Conservation (phyloP, 495 filamentous ascomycete species). For the Aspergillus nanangensis region DNA sequence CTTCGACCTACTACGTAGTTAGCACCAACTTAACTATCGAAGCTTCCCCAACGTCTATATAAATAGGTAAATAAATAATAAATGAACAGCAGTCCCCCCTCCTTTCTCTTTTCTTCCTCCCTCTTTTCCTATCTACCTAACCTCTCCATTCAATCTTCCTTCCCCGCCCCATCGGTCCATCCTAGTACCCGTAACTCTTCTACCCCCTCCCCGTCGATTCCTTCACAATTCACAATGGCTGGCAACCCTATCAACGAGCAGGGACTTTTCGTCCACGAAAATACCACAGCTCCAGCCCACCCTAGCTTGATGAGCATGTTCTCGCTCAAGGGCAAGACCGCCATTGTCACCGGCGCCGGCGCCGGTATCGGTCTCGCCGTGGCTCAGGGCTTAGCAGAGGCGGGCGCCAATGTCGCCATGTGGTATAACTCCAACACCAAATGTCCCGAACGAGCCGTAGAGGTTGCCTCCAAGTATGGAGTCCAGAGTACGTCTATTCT, state of each 20-base stretch:
- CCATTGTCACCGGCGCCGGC: constrained; percentile 76
- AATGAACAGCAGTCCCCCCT: no score
- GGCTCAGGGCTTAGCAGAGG: constrained; percentile 73
- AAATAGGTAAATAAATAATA: no score
- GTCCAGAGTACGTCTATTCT: constrained; percentile 59
- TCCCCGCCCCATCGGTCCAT: not conserved
- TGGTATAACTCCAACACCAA: constrained; percentile 81
- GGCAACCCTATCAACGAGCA: constrained; percentile 31
- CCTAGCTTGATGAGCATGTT: constrained; percentile 71
- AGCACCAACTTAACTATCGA: no score
- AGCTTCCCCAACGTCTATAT: no score
- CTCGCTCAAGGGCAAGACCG: constrained; percentile 77
- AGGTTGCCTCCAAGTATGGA: constrained; percentile 71
- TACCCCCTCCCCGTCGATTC: not conserved
- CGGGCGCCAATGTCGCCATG: constrained; percentile 82
- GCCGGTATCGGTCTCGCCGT: constrained; percentile 78
- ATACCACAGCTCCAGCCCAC: constrained; percentile 54
- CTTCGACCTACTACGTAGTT: no score
- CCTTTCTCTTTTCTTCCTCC: no score
- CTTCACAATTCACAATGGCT: constrained; percentile 23
- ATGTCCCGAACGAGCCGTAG: constrained; percentile 62
- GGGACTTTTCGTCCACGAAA: constrained; percentile 56
- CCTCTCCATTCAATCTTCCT: not conserved
- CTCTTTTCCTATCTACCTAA: no score
- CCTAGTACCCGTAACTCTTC: constrained; percentile 4